Conservation (phyloP, 2,329 filamentous ascomycete genomes). For the Ophiosphaerella korrae region DNA sequence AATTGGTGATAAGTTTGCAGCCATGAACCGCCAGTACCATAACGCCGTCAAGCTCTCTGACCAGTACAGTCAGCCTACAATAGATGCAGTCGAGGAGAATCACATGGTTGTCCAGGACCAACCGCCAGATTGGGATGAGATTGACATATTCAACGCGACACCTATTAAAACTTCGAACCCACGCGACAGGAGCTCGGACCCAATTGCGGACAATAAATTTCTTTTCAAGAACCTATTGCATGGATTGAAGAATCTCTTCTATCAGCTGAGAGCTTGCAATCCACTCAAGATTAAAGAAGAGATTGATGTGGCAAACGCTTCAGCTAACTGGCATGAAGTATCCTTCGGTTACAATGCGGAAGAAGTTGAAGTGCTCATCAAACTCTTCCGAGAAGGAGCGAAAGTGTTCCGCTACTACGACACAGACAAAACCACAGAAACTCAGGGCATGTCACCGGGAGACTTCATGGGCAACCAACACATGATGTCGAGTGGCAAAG, state of each 20-base stretch:
- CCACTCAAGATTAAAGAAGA: conserved; percentile 59
- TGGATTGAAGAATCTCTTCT: conserved; percentile 94
- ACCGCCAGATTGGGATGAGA: conserved; percentile 94
- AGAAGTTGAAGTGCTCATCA: conserved; percentile 94
- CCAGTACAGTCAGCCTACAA: conserved; percentile 69
- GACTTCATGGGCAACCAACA: conserved; percentile 95
- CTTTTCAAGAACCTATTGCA: conserved; percentile 96
- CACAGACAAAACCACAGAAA: conserved; percentile 78
- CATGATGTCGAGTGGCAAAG: conserved; percentile 90
- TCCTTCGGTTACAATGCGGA: conserved; percentile 97
- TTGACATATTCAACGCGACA: conserved; percentile 94
- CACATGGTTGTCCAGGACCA: conserved; percentile 82
- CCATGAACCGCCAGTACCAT: conserved; percentile 95
- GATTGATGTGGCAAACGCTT: conserved; percentile 78
- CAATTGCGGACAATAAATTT: conserved; percentile 96
- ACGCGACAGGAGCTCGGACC: conserved; percentile 84
- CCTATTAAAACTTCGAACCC: conserved; percentile 95
- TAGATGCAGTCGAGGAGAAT: conserved; percentile 71
- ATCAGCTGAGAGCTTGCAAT: conserved; percentile 90
- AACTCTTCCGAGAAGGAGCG: conserved; percentile 94
- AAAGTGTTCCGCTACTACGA: conserved; percentile 98
- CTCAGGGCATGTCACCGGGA: conserved; percentile 77
- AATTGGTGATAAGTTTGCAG: conserved; percentile 96
- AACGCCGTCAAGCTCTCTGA: conserved; percentile 94
- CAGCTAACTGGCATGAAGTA: conserved; percentile 91